A percentile compares a stretch with the other conserved stretches of the same genome.
These are phyloP conservation scores for Hansenula lynferdii DNA, from an alignment of 1,139 yeast genomes.

Conservation along the genomic window DNA sequence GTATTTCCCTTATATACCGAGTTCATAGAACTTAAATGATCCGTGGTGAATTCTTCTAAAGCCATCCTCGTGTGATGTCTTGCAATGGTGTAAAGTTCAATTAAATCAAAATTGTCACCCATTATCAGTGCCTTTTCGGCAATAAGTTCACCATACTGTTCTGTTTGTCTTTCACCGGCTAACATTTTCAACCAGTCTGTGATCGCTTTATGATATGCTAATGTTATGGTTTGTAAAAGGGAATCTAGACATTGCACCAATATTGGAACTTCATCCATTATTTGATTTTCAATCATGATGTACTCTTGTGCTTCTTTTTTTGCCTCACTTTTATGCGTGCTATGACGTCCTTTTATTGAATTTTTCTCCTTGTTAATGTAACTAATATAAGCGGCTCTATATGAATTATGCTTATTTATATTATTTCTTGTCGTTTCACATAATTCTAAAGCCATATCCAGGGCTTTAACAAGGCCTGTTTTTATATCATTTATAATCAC, in stretches of 20 bases:
- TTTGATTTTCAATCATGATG: slow-evolving; percentile 22
- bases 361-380: slow-evolving; percentile 13
- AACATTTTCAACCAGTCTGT: slow-evolving; percentile 25
- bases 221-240: slow-evolving; percentile 16
- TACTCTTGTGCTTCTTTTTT: slow-evolving; percentile 17
- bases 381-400: slow-evolving; percentile 29
- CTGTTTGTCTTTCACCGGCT: slow-evolving; percentile 24
- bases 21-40: slow-evolving; percentile 9
- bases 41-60: slow-evolving; percentile 25
- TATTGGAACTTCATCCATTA: slow-evolving; percentile 27
- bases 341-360: slow-evolving; percentile 6
- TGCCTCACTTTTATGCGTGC: slow-evolving; percentile 20
- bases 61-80: slow-evolving; percentile 24
- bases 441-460: slow-evolving; percentile 18
- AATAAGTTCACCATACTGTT: slow-evolving; percentile 19
- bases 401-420: slow-evolving; percentile 25
- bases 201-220: slow-evolving; percentile 21
- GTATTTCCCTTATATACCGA: background rate
- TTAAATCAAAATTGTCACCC: slow-evolving; percentile 31
- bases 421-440: slow-evolving; percentile 21
- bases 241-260: slow-evolving; percentile 17
- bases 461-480: slow-evolving; percentile 23
- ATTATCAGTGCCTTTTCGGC: slow-evolving; percentile 12
- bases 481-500: slow-evolving; percentile 22
- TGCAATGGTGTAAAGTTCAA: slow-evolving; percentile 26